Conservation (phyloP, 2,329 filamentous ascomycete species). For the Phyllosticta citribraziliensis region DNA sequence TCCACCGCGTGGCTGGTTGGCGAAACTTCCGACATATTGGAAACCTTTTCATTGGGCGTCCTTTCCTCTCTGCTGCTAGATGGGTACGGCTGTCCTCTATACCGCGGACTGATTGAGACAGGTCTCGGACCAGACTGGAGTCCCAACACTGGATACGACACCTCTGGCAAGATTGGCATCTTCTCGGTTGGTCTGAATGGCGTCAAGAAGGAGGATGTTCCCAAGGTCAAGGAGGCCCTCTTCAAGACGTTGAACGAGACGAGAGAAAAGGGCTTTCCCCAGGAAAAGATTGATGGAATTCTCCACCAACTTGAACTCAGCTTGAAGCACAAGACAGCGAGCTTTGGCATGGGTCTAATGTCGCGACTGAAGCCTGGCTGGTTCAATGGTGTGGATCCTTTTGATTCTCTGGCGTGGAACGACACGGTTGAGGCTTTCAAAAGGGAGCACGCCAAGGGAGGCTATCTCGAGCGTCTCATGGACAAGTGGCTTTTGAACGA, state of each 20-base stretch:
- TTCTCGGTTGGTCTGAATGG: constrained; percentile 88
- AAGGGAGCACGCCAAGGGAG: constrained; percentile 59
- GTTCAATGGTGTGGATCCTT: constrained; percentile 93
- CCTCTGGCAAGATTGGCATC: constrained; percentile 63
- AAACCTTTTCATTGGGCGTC: constrained; percentile 79
- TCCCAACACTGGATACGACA: constrained; percentile 87
- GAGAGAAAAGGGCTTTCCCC: constrained; percentile 69
- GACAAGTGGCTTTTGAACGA: constrained; percentile 87
- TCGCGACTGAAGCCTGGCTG: constrained; percentile 82
- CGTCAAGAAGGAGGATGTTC: constrained; percentile 70
- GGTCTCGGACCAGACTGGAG: constrained; percentile 90
- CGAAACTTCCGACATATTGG: constrained; percentile 69
- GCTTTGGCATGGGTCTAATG: constrained; percentile 85
- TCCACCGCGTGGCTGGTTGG: constrained; percentile 89
- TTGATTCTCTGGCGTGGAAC: constrained; percentile 86
- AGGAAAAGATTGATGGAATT: constrained; percentile 84
- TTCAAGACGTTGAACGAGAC: constrained; percentile 62
- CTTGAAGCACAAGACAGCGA: constrained; percentile 91
- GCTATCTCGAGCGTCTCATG: constrained; percentile 74
- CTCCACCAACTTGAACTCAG: constrained; percentile 89
- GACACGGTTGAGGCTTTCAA: constrained; percentile 79
- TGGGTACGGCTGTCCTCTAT: constrained; percentile 90
- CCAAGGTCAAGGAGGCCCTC: constrained; percentile 65
- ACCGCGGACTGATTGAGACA: constrained; percentile 77
- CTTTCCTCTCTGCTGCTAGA: constrained; percentile 79